Percentiles rank a stretch among this genome's conserved stretches.
These are phyloP conservation scores for Phoma herbarum DNA, from an alignment of 2,329 filamentous ascomycete species.

Conservation along the genomic window DNA sequence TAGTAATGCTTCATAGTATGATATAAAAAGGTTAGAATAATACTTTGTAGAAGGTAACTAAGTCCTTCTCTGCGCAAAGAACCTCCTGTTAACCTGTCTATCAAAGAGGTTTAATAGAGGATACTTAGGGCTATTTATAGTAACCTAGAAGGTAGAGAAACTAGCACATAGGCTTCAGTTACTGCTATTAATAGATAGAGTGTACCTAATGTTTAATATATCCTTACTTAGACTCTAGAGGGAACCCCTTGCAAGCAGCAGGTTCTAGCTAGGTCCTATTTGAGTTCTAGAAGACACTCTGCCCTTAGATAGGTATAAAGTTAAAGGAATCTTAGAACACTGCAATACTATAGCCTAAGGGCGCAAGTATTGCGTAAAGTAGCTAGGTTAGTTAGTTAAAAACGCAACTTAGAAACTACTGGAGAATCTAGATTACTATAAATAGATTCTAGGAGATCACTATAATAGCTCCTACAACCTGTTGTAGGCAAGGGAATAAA, in stretches of 20 bases:
- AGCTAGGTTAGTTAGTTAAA: background rate
- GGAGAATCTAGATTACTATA: background rate
- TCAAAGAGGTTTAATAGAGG: slow-evolving; percentile 4
- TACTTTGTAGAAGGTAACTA: background rate
- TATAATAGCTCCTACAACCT: background rate
- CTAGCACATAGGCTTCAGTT: background rate
- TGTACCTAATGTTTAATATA: background rate
- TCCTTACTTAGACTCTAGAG: slow-evolving; percentile 1
- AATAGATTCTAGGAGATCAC: background rate
- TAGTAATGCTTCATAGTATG: background rate
- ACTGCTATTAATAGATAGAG: background rate
- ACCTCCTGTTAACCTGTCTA: background rate
- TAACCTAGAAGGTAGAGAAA: background rate
- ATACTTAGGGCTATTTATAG: slow-evolving; percentile 6
- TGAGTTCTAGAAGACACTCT: background rate
- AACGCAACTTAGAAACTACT: background rate
- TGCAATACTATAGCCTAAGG: background rate
- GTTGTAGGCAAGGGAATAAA: too few species aligned
- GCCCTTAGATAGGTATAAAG: background rate
- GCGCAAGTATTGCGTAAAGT: background rate
- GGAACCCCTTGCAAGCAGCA: background rate
- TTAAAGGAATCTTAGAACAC: background rate
- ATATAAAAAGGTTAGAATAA: background rate
- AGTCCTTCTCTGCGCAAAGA: background rate
- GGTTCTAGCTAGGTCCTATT: background rate